Conservation (phyloP, 768 basidiomycete genomes). For the Pleurotus cornucopiae region DNA sequence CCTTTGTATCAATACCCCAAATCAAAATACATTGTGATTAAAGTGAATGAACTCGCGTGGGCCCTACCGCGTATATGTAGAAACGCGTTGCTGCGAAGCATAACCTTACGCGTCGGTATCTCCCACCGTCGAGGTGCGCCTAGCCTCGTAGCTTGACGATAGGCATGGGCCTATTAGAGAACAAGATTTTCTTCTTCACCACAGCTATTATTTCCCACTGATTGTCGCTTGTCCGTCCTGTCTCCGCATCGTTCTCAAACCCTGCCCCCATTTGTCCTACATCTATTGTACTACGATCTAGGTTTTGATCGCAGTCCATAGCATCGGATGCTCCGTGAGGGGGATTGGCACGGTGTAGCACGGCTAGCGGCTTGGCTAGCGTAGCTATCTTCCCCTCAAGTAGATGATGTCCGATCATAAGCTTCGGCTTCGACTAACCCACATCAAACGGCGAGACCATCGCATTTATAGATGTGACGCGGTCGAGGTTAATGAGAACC, state of each 20-base stretch:
- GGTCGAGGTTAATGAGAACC: slow-evolving; percentile 7
- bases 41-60: too few relatives aligned
- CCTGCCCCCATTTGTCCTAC: slow-evolving; percentile 16
- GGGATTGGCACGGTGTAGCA: slow-evolving; percentile 47
- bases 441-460: neutral
- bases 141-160: slow-evolving; percentile 31
- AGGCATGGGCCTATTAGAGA: slow-evolving; percentile 81
- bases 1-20: too few relatives aligned
- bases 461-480: neutral
- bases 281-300: slow-evolving; percentile 1
- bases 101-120: too few relatives aligned
- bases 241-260: slow-evolving; percentile 17
- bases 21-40: too few relatives aligned
- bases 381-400: slow-evolving; percentile 81
- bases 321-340: slow-evolving; percentile 11
- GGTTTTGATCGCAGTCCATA: slow-evolving; percentile 12
- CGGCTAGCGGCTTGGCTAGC: slow-evolving; percentile 78
- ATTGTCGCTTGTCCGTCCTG: slow-evolving; percentile 5
- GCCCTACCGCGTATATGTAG: too few relatives aligned
- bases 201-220: slow-evolving; percentile 66
- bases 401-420: slow-evolving; percentile 84
- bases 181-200: slow-evolving; percentile 79
- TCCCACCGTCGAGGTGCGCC: neutral
- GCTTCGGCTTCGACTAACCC: slow-evolving; percentile 67
- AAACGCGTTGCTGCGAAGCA: too few relatives aligned